phyloP scores from a whole-genome alignment of 176 grass and related monocot genomes.

The Carex kokanica region DNA sequence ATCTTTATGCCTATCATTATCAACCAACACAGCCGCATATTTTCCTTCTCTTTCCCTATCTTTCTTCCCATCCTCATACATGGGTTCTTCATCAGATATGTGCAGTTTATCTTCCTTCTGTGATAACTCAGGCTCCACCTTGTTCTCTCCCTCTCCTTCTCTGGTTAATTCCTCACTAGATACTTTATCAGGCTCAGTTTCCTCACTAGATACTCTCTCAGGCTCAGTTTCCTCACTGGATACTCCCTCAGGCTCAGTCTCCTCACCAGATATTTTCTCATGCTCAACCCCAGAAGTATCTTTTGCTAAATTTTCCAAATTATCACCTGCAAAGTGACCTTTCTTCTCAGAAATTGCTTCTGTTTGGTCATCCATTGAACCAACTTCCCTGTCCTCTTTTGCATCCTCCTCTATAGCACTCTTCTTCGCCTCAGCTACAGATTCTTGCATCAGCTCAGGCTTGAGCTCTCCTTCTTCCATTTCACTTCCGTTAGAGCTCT shows the following conservation, averaged over 20 bases:
- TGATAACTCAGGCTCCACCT: not conserved
- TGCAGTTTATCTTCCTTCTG: slow-evolving; percentile 26
- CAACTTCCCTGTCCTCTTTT: slow-evolving; percentile 6
- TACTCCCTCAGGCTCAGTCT: not conserved
- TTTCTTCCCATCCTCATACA: slow-evolving; percentile 25
- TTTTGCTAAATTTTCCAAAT: not conserved
- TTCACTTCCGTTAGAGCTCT: slow-evolving; percentile 34
- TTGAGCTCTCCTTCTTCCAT: slow-evolving; percentile 96
- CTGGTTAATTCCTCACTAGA: slow-evolving; percentile 22
- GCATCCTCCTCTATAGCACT: not conserved
- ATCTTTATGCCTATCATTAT: slow-evolving; percentile 29
- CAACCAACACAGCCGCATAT: slow-evolving; percentile 13
- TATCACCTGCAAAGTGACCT: slow-evolving; percentile 28
- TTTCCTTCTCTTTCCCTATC: slow-evolving; percentile 18
- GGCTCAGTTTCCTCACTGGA: slow-evolving; percentile 11
- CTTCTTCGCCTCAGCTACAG: slow-evolving; percentile 22
- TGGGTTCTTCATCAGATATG: slow-evolving; percentile 15
- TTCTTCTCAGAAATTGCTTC: slow-evolving; percentile 29
- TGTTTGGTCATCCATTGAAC: slow-evolving; percentile 6
- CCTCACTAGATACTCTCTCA: slow-evolving; percentile 31
- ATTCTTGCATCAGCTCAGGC: slow-evolving; percentile 47
- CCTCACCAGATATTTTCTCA: slow-evolving; percentile 28
- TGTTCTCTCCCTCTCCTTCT: slow-evolving; percentile 41
- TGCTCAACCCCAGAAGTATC: slow-evolving; percentile 6
- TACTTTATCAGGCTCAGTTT: slow-evolving; percentile 18